These are phyloP conservation scores for Ambrosia hybrid DNA, from an alignment of 140 eudicot species.

Conservation along the genomic window DNA sequence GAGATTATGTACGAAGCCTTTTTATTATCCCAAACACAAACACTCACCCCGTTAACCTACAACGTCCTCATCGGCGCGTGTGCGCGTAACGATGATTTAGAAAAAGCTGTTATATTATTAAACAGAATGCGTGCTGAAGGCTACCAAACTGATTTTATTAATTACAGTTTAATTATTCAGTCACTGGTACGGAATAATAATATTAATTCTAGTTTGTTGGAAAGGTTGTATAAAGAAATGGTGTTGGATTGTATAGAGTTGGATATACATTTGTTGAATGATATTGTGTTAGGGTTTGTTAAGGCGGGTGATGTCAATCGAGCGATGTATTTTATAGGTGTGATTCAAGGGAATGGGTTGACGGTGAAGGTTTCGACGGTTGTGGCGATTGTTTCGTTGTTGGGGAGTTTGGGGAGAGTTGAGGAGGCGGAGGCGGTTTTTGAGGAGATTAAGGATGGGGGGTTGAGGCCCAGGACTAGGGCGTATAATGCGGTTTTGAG, in stretches of 20 bases:
- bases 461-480: slow-evolving; percentile 80
- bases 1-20: slow-evolving; percentile 90
- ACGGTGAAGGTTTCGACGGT: slow-evolving; percentile 69
- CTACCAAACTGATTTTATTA: slow-evolving; percentile 64
- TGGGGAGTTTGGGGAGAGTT: slow-evolving; percentile 74
- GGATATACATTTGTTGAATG: slow-evolving; percentile 76
- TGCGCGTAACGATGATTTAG: slow-evolving; percentile 84
- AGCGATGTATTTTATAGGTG: slow-evolving; percentile 61
- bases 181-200: slow-evolving; percentile 52
- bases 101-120: slow-evolving; percentile 77
- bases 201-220: slow-evolving; percentile 51
- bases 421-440: slow-evolving; percentile 95
- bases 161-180: slow-evolving; percentile 75
- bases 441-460: slow-evolving; percentile 89
- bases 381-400: slow-evolving; percentile 59
- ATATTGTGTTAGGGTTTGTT: slow-evolving; percentile 68
- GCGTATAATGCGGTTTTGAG: slow-evolving; percentile 90
- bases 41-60: slow-evolving; percentile 80
- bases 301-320: slow-evolving; percentile 67
- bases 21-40: slow-evolving; percentile 68
- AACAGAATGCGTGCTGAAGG: slow-evolving; percentile 79
- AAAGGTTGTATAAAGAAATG: slow-evolving; percentile 60
- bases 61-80: slow-evolving; percentile 87
- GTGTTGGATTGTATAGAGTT: slow-evolving; percentile 63
- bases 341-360: slow-evolving; percentile 87